Base-by-base conservation (phyloP, 164 flowering plant species). In the Piper betle region DNA sequence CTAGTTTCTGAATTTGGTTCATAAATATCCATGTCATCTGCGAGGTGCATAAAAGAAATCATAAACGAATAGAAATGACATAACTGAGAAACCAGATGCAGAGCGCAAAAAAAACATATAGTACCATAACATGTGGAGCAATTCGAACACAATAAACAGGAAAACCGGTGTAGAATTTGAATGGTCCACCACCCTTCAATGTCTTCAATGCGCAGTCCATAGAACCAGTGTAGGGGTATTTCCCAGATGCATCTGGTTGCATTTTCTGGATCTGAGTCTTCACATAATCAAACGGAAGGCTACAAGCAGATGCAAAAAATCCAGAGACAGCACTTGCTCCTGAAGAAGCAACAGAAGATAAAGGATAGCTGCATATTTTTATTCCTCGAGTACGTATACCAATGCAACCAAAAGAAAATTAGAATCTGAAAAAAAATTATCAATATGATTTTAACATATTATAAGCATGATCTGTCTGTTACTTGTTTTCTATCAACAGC, bases 21-120 rank as follows among this genome's bases (percentile, higher is more conserved):
- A 92, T 82, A 87, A 87, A 92, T 66, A 89, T 92, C 98, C 96
- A 86, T 53, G 96, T 89, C 96, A 92, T 79, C 98, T 89, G 91
- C 75, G 79, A 39, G 37, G 17, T 42, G 52, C 61, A 62, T 10
- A 19, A 42, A 64, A 48, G n/a, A 64, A 46, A 17, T 37, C 18
- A 48, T 57, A 46, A 42, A 58, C 17, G 20, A 40, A 39, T 11
- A 3, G 41, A 9, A 7, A 40, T 38, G 15, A 3, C 7, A 4
- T 9, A 15, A 46, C 11, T 9, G 38, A 37, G 38, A 16, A 39
- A 37, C 11, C 39, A 38, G 16, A 5, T 46, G 50, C 11, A 46
- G 11, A 46, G 50, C 15, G 15, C 10, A 2, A 46, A 46, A 46
- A 5, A 15, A 46, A 10, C 46, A 42, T 42, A 6, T 15, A 9